Evolutionary conservation across 176 grass and related monocot genomes (phyloP), one percentile per base, ranked within the genome.

Genomic region (Chloris gayana): DNA sequence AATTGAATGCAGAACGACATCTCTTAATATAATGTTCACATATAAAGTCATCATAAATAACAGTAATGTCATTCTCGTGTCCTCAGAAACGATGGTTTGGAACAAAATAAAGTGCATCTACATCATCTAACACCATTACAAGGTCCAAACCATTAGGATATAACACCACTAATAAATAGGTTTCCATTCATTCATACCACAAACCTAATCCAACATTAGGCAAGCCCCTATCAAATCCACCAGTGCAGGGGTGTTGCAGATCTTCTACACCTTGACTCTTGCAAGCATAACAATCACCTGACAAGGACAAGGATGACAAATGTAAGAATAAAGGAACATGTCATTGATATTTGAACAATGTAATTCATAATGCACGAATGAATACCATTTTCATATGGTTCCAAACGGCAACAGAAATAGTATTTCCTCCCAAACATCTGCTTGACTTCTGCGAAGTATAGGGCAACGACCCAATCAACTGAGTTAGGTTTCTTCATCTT

Each of bases 231-330:
- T 67, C 44, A 67, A 18, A 79, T 13, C 22, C 25, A 11, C 33
- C 76, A 7, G 24, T 38, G 7, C 14, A 9, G 10, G 76, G 76
- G 45, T 79, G 76, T 21, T 24, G 66, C 45, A 79, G 0, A 26
- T 79, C 76, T 10, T 61, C 54, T 33, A 79, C 22, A 35, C 77
- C 64, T 68, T 68, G 77, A 12, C 21, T 67, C 63, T 67, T 67
- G 44, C 76, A 78, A 10, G 29, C 76, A 51, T 67, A 33, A 14
- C 61, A 78, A 14, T 30, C 9, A 34, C 76, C 76, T 67, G 24
- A 0, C 3, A 14, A 65, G 11, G 24, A 66, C 4, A 73, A 70
- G 5, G 32, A 22, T 2, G 11, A 14, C 15, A 65, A 72, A 74
- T 7, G 6, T 62, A 30, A 62, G 37, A 35, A 76, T 3, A n/a